Evolutionary conservation across 495 filamentous ascomycete species (phyloP).

Genomic region (Cudoniella acicularis): DNA sequence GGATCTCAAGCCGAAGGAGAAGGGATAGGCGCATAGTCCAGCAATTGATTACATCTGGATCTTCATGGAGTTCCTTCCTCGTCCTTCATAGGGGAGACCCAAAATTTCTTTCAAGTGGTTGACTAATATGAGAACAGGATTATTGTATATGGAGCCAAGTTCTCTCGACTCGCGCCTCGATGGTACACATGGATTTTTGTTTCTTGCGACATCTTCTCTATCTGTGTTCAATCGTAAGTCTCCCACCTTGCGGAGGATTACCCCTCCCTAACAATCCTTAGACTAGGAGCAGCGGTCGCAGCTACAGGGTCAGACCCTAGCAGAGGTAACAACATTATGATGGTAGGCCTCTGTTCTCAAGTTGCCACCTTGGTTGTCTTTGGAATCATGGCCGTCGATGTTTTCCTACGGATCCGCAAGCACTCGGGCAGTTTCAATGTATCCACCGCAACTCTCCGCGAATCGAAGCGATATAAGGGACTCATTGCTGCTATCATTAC

Average conservation of each 20-base stretch:
- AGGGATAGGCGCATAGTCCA: too few species aligned
- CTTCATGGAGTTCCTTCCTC: too few species aligned
- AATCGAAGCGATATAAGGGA: conserved; percentile 42
- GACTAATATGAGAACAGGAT: conserved; percentile 27
- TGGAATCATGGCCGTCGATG: conserved; percentile 45
- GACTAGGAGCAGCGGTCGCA: conserved; percentile 57
- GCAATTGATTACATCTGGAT: too few species aligned
- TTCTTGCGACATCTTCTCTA: conserved; percentile 54
- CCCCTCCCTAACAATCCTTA: neutral
- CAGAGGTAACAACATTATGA: conserved; percentile 62
- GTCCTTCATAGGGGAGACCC: too few species aligned
- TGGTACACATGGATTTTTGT: conserved; percentile 53
- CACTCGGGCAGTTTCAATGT: conserved; percentile 26
- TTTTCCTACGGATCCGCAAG: conserved; percentile 40
- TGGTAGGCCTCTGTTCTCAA: conserved; percentile 59
- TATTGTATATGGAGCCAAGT: conserved; percentile 57
- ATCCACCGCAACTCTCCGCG: conserved; percentile 31
- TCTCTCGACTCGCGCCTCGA: conserved; percentile 51
- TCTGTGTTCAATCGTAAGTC: conserved; percentile 51
- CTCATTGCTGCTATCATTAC: conserved; percentile 30
- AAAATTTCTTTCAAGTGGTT: too few species aligned
- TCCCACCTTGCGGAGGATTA: neutral
- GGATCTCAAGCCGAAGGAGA: too few species aligned
- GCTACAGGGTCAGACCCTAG: conserved; percentile 38
- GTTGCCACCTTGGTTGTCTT: conserved; percentile 49